Evolutionary conservation across 1,284 basidiomycete species (phyloP), one percentile per base, ranked within the genome.

Genomic region (Trichosporon asahii): DNA sequence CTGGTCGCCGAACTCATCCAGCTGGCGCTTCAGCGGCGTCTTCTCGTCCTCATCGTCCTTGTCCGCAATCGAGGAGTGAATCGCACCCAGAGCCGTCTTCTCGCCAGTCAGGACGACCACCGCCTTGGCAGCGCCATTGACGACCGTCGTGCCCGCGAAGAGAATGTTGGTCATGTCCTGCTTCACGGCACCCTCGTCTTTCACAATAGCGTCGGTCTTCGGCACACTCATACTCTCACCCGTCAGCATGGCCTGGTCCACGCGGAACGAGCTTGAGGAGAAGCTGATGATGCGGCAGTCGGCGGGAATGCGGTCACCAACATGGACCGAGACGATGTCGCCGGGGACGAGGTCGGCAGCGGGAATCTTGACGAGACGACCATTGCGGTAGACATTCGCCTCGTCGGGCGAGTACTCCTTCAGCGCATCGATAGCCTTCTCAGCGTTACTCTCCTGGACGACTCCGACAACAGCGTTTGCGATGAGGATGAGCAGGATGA

Each of bases 161-260:
- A 97, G 85, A 84, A 95, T 96, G 83, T 97, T 98, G 71, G 87
- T 89, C 94, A 94, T 94, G 78, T 97, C 95, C 83, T 97, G 95
- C 84, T 96, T 95, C 71, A 97, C 95, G 2, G 94, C 95, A 70
- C 86, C 86, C 46, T 81, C 72, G 77, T 95, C 93, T 7, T 85
- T 76, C 46, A 98, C 89, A 14, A 87, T 84, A 15, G 88, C 88
- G 3, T 88, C 80, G 31, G 86, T 88, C 85, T 98, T 98, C 85
- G 89, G 88, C 29, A 97, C 94, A 74, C 92, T 94, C 75, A 87
- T 86, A 78, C 91, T 93, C 84, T 98, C 95, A 40, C 95, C 95
- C 0, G 95, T 98, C 57, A 98, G 88, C 79, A 97, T 92, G 55
- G 95, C 94, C 83, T 98, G 94, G 84, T 98, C 95, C 70, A 97